Evolutionary conservation across 176 grass and related monocot species (phyloP).

Genomic region (Pharus latifolius): DNA sequence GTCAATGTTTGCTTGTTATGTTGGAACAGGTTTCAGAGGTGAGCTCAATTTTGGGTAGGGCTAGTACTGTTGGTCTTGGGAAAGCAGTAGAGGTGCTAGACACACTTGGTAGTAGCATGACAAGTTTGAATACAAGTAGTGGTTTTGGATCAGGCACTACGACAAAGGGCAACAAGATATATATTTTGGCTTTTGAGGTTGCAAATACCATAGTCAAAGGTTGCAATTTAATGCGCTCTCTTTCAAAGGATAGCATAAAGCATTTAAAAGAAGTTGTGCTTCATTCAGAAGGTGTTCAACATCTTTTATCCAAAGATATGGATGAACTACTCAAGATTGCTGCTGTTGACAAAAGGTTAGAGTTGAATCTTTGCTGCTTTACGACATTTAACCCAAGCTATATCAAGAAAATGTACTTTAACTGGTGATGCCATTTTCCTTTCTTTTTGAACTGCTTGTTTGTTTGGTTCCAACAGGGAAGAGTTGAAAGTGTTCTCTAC

Average conservation of each 20-base stretch:
- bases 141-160: conserved; percentile 68
- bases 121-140: conserved; percentile 60
- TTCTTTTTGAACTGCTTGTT: conserved; percentile 11
- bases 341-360: conserved; percentile 85
- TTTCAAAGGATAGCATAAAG: conserved; percentile 89
- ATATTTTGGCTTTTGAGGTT: conserved; percentile 95
- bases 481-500: conserved; percentile 89
- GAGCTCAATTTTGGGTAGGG: conserved; percentile 72
- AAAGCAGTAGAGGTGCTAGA: conserved; percentile 95
- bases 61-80: conserved; percentile 60
- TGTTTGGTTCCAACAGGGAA: conserved; percentile 55
- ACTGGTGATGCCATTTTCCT: background rate
- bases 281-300: conserved; percentile 82
- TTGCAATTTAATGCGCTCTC: conserved; percentile 74
- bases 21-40: conserved; percentile 79
- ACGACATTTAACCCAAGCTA: conserved; percentile 7
- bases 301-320: conserved; percentile 91
- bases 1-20: conserved; percentile 18
- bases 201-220: conserved; percentile 96
- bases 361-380: conserved; percentile 2
- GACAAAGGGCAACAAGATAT: conserved; percentile 79
- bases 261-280: conserved; percentile 92
- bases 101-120: conserved; percentile 97
- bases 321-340: conserved; percentile 84
- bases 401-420: conserved; percentile 1